These are phyloP conservation scores for Rhodotorula paludigena DNA, from an alignment of 768 basidiomycete species.

Conservation along the genomic window DNA sequence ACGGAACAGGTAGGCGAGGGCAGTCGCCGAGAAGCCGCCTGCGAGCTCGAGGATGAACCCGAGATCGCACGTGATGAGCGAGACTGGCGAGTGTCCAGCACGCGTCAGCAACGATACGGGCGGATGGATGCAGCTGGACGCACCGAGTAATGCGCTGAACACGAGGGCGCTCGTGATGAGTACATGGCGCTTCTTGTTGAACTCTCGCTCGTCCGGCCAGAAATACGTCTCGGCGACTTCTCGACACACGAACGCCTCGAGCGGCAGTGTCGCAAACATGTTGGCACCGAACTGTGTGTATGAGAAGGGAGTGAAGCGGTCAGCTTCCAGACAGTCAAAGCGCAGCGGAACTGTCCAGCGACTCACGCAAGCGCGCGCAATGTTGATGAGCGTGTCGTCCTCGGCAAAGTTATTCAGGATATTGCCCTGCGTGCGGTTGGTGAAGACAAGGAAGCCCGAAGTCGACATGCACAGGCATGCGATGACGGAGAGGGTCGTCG, in stretches of 20 bases:
- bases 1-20: slow-evolving; percentile 81
- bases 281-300: slow-evolving; percentile 40
- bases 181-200: slow-evolving; percentile 70
- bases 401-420: slow-evolving; percentile 89
- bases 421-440: slow-evolving; percentile 77
- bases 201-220: slow-evolving; percentile 73
- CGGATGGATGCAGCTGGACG: neutral
- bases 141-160: slow-evolving; percentile 76
- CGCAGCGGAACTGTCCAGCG: too few species aligned
- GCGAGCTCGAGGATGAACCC: slow-evolving; percentile 98
- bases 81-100: too few species aligned
- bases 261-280: slow-evolving; percentile 96
- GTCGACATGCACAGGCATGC: slow-evolving; percentile 80
- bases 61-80: slow-evolving; percentile 88
- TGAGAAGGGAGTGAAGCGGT: neutral
- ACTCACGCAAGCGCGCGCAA: slow-evolving; percentile 73
- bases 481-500: slow-evolving; percentile 69
- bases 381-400: slow-evolving; percentile 62
- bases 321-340: too few species aligned
- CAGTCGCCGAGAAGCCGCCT: slow-evolving; percentile 64
- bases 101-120: too few species aligned
- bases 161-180: slow-evolving; percentile 85
- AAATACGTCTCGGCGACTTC: slow-evolving; percentile 96
- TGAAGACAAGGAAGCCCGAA: slow-evolving; percentile 65
- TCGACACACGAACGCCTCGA: slow-evolving; percentile 90